Base-by-base conservation (phyloP, 2,329 filamentous ascomycete genomes). In the Fusarium nisikadoi region DNA sequence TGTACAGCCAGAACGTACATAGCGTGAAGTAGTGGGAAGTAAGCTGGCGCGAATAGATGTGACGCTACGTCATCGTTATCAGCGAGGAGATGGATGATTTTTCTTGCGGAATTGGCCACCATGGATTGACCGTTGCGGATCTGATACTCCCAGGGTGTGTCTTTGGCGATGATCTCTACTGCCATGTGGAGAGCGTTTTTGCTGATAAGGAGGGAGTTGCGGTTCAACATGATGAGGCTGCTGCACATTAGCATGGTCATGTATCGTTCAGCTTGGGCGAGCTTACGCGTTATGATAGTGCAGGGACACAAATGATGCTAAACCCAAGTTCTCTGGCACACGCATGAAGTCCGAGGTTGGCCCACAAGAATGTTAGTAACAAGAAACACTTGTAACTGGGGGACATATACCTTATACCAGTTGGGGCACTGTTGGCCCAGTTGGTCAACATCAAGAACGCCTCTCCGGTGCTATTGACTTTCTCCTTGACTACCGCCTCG, bases 251-350 rank as follows among this genome's bases (percentile, higher is more conserved):
- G 47, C 23, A 25, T 25, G 23, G 23, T 25, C 23, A 25, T 25
- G 23, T 25, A 5, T 25, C 23, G 23, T 25, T 25, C 23, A 25
- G 23, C 23, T 25, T 25, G 23, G 23, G 5, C 23, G 5, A 25
- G 23, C 62, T 29, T 20, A 58, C 63, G 63, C 63, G 8, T 66
- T 66, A 0, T 66, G 52, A 1, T 66, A 66, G 10, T 66, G 63
- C 0, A 66, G 45, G 4, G 64, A 66, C 2, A 66, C 57, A 2
- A 66, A 66, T 0, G 52, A 66, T 0, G 62, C 57, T 0, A 66
- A 9, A 0, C 33, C 27, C 0, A 42, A 3, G 3, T 66, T 54
- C 6, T 66, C 52, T 13, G 62, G 43, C 0, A 50, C 33, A 3
- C 45, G 52, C 38, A 66, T 66, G 5, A 66, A 60, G 1, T 66